Evolutionary conservation across 2,329 filamentous ascomycete genomes (phyloP).

Genomic region (Metarhizium rileyi): DNA sequence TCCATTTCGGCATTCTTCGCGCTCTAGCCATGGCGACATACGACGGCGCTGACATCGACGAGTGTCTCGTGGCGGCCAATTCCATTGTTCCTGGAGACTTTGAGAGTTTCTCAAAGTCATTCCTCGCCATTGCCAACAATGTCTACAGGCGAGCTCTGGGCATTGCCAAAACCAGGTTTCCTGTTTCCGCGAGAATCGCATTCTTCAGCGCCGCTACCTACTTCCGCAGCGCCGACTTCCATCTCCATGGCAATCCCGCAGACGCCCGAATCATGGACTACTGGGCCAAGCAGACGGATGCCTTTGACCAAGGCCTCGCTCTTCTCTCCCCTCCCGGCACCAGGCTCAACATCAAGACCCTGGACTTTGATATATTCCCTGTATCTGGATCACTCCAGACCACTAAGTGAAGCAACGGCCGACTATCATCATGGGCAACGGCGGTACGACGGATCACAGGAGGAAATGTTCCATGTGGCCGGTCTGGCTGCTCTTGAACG

Average conservation of each 20-base stretch:
- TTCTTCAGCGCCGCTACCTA: constrained; percentile 31
- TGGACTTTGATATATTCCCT: constrained; percentile 21
- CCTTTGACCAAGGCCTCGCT: constrained; percentile 28
- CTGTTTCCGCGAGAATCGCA: constrained; percentile 15
- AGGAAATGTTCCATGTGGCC: constrained; percentile 29
- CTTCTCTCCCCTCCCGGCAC: constrained; percentile 23
- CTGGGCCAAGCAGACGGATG: constrained; percentile 24
- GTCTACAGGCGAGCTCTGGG: constrained; percentile 10
- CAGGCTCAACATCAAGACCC: constrained; percentile 20
- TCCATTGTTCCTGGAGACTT: constrained; percentile 14
- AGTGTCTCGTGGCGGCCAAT: constrained; percentile 15
- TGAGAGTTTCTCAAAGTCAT: constrained; percentile 15
- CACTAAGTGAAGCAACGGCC: constrained; percentile 14
- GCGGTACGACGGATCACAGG: constrained; percentile 32
- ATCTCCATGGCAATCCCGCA: constrained; percentile 27
- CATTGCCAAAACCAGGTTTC: constrained; percentile 9
- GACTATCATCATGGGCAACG: constrained; percentile 29
- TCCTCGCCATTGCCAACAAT: constrained; percentile 12
- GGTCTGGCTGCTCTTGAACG: constrained; percentile 24
- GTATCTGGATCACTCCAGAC: constrained; percentile 18
- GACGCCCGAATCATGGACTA: constrained; percentile 28
- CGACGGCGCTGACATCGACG: background rate
- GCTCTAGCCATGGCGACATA: background rate
- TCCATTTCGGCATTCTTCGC: constrained; percentile 1
- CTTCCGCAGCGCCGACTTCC: constrained; percentile 32